A percentile compares a stretch with the other conserved stretches of the same genome.
Evolutionary conservation across 768 basidiomycete genomes (phyloP).

Genomic region (Tricholoma saponaceum): DNA sequence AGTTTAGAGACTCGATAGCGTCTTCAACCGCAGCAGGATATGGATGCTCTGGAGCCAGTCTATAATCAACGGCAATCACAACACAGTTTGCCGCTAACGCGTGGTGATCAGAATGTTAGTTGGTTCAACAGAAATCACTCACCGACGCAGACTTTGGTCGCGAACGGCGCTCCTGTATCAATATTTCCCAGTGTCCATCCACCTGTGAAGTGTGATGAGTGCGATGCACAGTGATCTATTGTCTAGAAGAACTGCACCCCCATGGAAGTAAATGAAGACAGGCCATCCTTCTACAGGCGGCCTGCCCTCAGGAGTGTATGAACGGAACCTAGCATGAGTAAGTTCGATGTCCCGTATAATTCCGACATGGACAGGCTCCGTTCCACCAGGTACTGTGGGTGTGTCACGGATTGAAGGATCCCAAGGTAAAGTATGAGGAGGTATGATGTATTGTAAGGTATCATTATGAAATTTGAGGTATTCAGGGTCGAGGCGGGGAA

Average conservation of each 20-base stretch:
- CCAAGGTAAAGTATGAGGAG: conserved; percentile 58
- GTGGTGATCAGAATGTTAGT: not conserved
- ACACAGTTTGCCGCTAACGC: conserved; percentile 51
- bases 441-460: conserved; percentile 37
- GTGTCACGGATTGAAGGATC: conserved; percentile 28
- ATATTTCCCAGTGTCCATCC: conserved; percentile 74
- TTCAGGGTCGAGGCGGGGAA: conserved; percentile 56
- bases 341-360: conserved; percentile 46
- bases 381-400: conserved; percentile 52
- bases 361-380: conserved; percentile 53
- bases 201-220: conserved; percentile 34
- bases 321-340: conserved; percentile 50
- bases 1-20: conserved; percentile 56
- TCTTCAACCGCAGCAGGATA: conserved; percentile 70
- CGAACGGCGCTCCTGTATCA: conserved; percentile 49
- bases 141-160: conserved; percentile 55
- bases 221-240: not conserved
- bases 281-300: conserved; percentile 59
- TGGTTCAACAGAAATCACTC: conserved; percentile 8
- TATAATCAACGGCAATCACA: conserved; percentile 61
- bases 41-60: conserved; percentile 62
- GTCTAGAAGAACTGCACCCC: conserved; percentile 39
- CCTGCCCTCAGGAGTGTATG: conserved; percentile 54
- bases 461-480: conserved; percentile 61
- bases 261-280: conserved; percentile 67